phyloP scores from a whole-genome alignment of 371 early-diverging fungal species.

The Mucor circinelloides region DNA sequence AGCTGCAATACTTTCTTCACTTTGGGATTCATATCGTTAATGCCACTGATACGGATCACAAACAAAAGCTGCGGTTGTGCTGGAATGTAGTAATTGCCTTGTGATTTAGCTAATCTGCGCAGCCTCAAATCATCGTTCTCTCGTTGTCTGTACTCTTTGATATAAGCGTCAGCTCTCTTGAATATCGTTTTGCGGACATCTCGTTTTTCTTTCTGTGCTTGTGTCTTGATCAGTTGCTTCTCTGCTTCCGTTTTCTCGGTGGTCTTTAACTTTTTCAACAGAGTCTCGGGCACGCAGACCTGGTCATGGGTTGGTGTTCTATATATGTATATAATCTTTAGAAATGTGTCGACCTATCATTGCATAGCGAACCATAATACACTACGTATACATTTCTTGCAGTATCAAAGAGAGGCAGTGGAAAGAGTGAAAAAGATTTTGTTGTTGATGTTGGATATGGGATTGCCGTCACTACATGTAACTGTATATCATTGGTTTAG shows the following conservation, averaged over 20 bases:
- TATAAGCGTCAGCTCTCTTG: conserved; percentile 96
- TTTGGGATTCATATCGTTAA: conserved; percentile 98
- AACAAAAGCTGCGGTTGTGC: conserved; percentile 95
- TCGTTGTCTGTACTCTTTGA: conserved; percentile 89
- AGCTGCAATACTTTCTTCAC: conserved; percentile 97
- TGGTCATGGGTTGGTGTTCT: conserved; percentile 28
- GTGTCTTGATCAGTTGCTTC: conserved; percentile 55
- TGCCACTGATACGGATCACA: conserved; percentile 92
- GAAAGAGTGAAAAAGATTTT: neutral
- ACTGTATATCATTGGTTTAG: conserved; percentile 2
- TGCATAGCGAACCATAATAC: conserved; percentile 13
- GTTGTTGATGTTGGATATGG: neutral
- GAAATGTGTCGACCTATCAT: neutral
- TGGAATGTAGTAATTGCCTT: conserved; percentile 89
- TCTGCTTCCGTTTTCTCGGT: conserved; percentile 82
- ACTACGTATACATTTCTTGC: conserved; percentile 17
- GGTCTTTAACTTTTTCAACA: conserved; percentile 92
- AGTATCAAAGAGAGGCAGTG: neutral
- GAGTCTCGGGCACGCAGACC: conserved; percentile 86
- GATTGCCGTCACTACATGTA: conserved; percentile 6
- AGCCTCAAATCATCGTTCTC: conserved; percentile 88
- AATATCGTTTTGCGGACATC: conserved; percentile 73
- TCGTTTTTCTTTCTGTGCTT: conserved; percentile 58
- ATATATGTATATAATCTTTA: neutral
- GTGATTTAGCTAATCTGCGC: conserved; percentile 84